Evolutionary conservation across 1,284 basidiomycete genomes (phyloP), one percentile per base, ranked within the genome.

Genomic region (Ustilago xerochloae): DNA sequence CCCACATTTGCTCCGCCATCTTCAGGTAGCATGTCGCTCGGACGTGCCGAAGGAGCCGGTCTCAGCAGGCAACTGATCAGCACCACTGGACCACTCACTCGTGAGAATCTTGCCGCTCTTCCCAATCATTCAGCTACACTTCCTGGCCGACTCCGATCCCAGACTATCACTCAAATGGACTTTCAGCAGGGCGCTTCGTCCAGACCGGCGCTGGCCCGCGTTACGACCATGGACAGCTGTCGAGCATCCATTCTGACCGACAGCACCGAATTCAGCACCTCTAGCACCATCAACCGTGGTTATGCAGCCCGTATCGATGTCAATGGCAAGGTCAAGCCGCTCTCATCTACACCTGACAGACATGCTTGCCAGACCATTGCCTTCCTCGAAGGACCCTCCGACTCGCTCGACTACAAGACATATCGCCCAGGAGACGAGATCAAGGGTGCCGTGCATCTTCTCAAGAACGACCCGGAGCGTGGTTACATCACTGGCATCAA

Each of bases 391-490:
- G 72, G 67, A 1, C 72, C 72, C 20, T 54, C 60, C 18, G 70
- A 73, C 36, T 70, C 67, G 43, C 53, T 66, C 30, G 72, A 75
- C 39, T 73, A 73, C 64, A 75, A 75, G 32, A 75, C 66, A 16
- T 75, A 75, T 36, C 67, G 72, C 22, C 72, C 72, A 2, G 72
- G 72, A 16, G 63, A 75, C 53, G 72, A 75, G 56, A 69, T 75
- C 61, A 63, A 66, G 48, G 72, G 72, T 3, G 66, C 67, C 6
- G 72, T 75, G n/a, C 72, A 75, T 20, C 53, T 75, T 6, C 67
- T 70, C 24, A 67, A 61, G 22, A 54, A 66, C 39, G 72, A 75
- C 29, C 72, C 72, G 9, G 72, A 75, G 29, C 65, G 72, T 9
- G 72, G 72, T 28, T 33, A 60, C 50, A 63, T 70, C 36, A 75